Conservation (phyloP, 164 flowering plant genomes). For the Stephania yunnanensis region DNA sequence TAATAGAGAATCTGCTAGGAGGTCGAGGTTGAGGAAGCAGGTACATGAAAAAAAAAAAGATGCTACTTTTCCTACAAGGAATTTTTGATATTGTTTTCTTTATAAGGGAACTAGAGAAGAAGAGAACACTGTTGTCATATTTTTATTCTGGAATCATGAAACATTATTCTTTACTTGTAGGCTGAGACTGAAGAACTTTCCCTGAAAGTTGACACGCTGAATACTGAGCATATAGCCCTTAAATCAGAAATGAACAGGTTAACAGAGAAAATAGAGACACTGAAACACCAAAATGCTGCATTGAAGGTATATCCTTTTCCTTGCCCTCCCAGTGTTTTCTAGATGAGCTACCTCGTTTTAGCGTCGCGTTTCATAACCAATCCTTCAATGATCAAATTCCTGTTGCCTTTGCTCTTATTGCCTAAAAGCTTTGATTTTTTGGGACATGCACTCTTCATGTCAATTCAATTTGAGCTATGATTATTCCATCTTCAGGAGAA, state of each 20-base stretch:
- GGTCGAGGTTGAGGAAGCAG: constrained; percentile 96
- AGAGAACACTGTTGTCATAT: not conserved
- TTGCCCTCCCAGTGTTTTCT: not conserved
- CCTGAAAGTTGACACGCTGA: constrained; percentile 57
- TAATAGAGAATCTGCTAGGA: constrained; percentile 93
- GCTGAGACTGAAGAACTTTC: constrained; percentile 89
- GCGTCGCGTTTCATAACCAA: not conserved
- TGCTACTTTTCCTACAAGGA: not conserved
- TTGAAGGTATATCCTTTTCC: constrained; percentile 44
- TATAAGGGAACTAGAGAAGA: not conserved
- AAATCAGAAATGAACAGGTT: constrained; percentile 60
- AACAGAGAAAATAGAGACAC: constrained; percentile 49
- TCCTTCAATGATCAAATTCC: not conserved
- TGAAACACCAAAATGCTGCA: constrained; percentile 56
- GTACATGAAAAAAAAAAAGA: constrained; percentile 21
- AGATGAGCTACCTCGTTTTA: not conserved
- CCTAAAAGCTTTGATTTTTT: not conserved
- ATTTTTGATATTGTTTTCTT: not conserved
- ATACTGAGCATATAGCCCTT: constrained; percentile 59
- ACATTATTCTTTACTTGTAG: constrained; percentile 26
- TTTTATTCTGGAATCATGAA: not conserved
- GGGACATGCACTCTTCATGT: not conserved
- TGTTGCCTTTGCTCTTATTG: not conserved
- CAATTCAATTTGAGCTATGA: not conserved
- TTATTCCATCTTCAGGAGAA: constrained; percentile 44